Evolutionary conservation across 2,329 filamentous ascomycete genomes (phyloP).

Genomic region (Aspergillus sp.): DNA sequence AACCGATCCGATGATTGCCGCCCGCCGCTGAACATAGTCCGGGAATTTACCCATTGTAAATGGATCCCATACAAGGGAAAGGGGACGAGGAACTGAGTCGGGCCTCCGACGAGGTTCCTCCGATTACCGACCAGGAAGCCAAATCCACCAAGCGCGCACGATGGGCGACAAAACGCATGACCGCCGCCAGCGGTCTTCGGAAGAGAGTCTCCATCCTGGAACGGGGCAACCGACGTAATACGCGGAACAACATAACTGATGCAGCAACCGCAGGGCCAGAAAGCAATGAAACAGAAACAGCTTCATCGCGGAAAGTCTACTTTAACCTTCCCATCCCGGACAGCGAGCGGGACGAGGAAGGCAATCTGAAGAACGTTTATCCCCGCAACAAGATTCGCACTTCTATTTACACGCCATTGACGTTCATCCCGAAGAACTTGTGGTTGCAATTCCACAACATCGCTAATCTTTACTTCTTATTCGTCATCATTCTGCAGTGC

Average conservation of each 20-base stretch:
- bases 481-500: conserved; percentile 9
- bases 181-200: conserved; percentile 1
- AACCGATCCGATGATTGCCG: conserved; percentile 4
- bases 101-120: conserved; percentile 2
- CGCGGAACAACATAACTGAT: not conserved
- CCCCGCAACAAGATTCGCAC: conserved; percentile 9
- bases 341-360: conserved; percentile 8
- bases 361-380: conserved; percentile 8
- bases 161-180: conserved; percentile 8
- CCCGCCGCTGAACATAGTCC: not conserved
- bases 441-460: conserved; percentile 10
- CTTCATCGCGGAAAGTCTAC: conserved; percentile 4
- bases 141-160: conserved; percentile 9
- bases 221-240: not conserved
- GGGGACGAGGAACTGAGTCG: conserved; percentile 5
- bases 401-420: conserved; percentile 6
- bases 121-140: not conserved
- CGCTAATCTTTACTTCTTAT: conserved; percentile 7
- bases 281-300: not conserved
- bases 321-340: conserved; percentile 7
- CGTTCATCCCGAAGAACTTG: conserved; percentile 5
- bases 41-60: not conserved
- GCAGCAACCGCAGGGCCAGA: not conserved
- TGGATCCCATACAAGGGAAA: conserved; percentile 2
- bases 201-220: conserved; percentile 8